Evolutionary conservation across 2,329 filamentous ascomycete genomes (phyloP), one percentile per base, ranked within the genome.

Genomic region (Simplicillium sp.): DNA sequence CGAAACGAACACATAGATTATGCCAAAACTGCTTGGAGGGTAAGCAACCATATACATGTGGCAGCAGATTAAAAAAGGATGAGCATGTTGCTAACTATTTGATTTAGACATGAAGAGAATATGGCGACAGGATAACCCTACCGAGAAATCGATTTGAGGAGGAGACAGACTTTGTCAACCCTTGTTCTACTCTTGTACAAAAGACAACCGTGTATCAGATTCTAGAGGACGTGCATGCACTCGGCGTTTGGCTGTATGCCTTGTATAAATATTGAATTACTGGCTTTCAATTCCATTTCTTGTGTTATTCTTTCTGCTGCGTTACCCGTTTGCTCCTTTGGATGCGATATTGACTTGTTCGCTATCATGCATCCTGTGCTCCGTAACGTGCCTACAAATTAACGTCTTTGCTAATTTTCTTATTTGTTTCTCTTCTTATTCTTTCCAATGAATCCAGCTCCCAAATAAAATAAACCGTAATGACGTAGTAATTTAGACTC

Each of bases 11-110:
- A 55, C 92, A 98, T 67, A 70, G 88, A 29, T 61, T 98, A 49
- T 98, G 92, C 62, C 81, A 87, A 15, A 80, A 85, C 55, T 98
- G 92, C 62, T 81, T 94, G 46, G 70, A 77, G 61, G 84, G 89
- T 94, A 74, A 54, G 80, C 20, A 9, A 25, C 20, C 9, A 25
- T 25, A 25, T 25, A 25, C 9, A 25, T 25, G 9, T 25, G n/a
- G n/a, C n/a, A n/a, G n/a, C n/a, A n/a, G n/a, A n/a, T n/a, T 25
- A 25, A 6, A 25, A 6, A 25, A 25, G 20, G 20, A 25, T n/a
- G n/a, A n/a, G n/a, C 20, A 25, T 16, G 14, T 32, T 35, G 13
- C 44, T 51, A 41, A 53, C 46, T 34, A 9, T 25, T 6, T 25
- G 9, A 6, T 25, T 11, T 38, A 73, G 70, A 70, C 40, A 67